Evolutionary conservation across 139 green algal species (phyloP).

Genomic region (Penium margaritaceum): DNA sequence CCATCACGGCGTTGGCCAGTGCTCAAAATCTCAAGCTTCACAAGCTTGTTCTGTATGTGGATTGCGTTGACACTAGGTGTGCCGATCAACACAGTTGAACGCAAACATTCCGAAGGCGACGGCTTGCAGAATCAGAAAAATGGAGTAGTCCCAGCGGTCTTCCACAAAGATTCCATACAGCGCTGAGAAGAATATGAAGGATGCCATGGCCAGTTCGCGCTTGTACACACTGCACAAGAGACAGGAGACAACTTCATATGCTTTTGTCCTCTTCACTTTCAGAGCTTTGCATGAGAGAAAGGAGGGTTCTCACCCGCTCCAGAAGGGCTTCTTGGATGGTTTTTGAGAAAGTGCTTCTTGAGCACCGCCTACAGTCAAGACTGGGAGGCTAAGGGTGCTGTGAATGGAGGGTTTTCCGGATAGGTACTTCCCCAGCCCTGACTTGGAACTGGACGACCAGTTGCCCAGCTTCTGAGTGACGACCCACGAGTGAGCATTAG

Average conservation of each 20-base stretch:
- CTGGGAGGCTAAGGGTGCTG: background rate
- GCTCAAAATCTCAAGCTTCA: no score
- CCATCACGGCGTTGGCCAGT: no score
- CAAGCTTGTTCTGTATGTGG: no score
- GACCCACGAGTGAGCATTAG: slow-evolving; percentile 70
- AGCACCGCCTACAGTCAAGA: background rate
- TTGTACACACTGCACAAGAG: slow-evolving; percentile 51
- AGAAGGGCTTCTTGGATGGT: no score
- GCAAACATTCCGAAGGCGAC: slow-evolving; percentile 71
- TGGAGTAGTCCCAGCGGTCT: slow-evolving; percentile 56
- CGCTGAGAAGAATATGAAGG: slow-evolving; percentile 58
- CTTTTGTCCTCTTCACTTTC: no score
- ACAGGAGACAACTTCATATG: no score
- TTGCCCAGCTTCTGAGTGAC: slow-evolving; percentile 68
- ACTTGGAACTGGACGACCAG: slow-evolving; percentile 15
- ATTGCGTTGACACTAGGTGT: no score
- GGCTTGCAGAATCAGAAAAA: slow-evolving; percentile 68
- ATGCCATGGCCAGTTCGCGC: slow-evolving; percentile 58
- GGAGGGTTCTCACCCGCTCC: no score
- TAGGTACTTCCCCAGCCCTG: slow-evolving; percentile 6
- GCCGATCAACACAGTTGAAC: slow-evolving; percentile 57
- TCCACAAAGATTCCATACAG: slow-evolving; percentile 60
- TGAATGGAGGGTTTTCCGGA: background rate
- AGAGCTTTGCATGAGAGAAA: no score
- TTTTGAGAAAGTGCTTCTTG: no score